Base-by-base conservation (phyloP, 169 alveolate genomes). In the Plasmodium chabaudi region DNA sequence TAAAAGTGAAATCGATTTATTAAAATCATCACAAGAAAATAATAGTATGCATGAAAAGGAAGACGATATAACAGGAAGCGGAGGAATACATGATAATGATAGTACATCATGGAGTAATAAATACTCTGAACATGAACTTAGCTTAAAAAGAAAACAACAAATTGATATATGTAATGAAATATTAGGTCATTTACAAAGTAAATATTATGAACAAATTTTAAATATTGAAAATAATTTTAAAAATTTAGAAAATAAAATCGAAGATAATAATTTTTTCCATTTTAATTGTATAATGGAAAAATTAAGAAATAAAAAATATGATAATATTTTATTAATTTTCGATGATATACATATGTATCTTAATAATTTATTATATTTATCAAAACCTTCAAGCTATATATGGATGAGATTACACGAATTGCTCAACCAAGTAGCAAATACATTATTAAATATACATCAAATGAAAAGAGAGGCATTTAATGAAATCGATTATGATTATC, bases 381-480 rank as follows among this genome's bases (percentile, higher is more conserved):
- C 89, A 9, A 79, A 79, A 23, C 89, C 89, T 17, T 79, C 89
- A 5, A 79, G 89, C 21, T 65, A 65, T 44, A 79, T 55, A 19
- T 79, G 89, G 89, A 79, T 79, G 89, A 79, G 65, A 17, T 42
- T 79, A 44, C 89, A 79, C n/a, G 89, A 79, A 44, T 12, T 79
- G 12, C 67, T 79, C 0, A 39, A 47, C 5, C 89, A 79, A 65
- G 25, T 79, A 49, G 53, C 79, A 4, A 56, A 42, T 44, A 53
- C 72, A n/a, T 65, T 79, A 49, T 65, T 21, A 0, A 60, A 64
- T 39, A 25, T 79, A 25, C 89, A 88, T 9, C 88, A 57, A 19
- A 60, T 70, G 57, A 74, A 68, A 68, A 34, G 47, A 34, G 51
- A 74, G 15, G 19, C 46, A 61, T 47, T 9, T 9, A 67, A 53